Evolutionary conservation across 2,329 filamentous ascomycete species (phyloP).

Genomic region (Ascochyta clinopodiicola): DNA sequence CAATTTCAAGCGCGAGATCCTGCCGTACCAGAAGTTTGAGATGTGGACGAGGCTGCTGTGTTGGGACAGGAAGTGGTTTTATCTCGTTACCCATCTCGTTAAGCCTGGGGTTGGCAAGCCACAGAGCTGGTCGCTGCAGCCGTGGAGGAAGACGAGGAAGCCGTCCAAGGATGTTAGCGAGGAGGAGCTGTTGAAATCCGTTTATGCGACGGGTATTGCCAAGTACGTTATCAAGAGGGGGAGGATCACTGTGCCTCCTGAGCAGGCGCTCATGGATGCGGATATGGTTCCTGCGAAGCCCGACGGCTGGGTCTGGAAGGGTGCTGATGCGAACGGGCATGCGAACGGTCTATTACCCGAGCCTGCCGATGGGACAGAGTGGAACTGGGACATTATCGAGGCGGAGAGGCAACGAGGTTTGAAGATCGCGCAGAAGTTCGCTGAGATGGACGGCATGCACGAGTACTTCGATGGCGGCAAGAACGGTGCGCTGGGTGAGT

Average conservation of each 20-base stretch:
- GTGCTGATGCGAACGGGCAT: slow-evolving; percentile 14
- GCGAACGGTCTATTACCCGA: slow-evolving; percentile 34
- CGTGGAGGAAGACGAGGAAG: slow-evolving; percentile 44
- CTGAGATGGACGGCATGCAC: slow-evolving; percentile 60
- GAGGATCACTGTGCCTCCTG: slow-evolving; percentile 82
- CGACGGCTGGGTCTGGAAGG: slow-evolving; percentile 56
- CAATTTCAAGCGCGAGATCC: slow-evolving; percentile 56
- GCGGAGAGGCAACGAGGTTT: slow-evolving; percentile 62
- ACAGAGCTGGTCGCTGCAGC: slow-evolving; percentile 53
- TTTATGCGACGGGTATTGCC: slow-evolving; percentile 58
- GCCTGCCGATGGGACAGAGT: slow-evolving; percentile 50
- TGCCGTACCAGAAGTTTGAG: slow-evolving; percentile 54
- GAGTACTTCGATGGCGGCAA: slow-evolving; percentile 56
- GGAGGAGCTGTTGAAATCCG: slow-evolving; percentile 49
- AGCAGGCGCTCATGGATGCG: slow-evolving; percentile 73
- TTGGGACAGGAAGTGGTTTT: slow-evolving; percentile 61
- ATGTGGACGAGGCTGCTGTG: slow-evolving; percentile 56
- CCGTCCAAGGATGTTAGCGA: slow-evolving; percentile 28
- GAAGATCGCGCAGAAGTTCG: slow-evolving; percentile 62
- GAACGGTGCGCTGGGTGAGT: slow-evolving; percentile 54
- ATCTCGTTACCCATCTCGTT: slow-evolving; percentile 57
- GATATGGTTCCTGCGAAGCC: slow-evolving; percentile 77
- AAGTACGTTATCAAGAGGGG: slow-evolving; percentile 60
- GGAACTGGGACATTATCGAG: slow-evolving; percentile 68
- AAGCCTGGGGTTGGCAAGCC: slow-evolving; percentile 53